Evolutionary conservation across 108 stramenopile genomes (phyloP).

Genomic region (Bacterosira constricta): DNA sequence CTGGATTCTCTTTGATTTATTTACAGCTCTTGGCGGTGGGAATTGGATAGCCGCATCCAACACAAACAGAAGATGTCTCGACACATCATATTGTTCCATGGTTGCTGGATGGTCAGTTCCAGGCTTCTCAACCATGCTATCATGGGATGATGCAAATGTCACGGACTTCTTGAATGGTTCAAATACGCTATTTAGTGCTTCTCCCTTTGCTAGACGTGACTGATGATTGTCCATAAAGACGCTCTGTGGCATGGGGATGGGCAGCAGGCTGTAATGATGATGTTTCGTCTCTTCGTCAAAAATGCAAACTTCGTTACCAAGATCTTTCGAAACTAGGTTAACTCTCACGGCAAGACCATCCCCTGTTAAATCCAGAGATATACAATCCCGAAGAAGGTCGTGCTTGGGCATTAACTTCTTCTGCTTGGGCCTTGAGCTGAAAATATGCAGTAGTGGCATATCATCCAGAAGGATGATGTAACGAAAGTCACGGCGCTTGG

Average conservation of each 20-base stretch:
- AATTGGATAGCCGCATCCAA: slow-evolving; percentile 35
- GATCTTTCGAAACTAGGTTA: slow-evolving; percentile 27
- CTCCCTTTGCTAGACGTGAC: slow-evolving; percentile 34
- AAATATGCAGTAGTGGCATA: slow-evolving; percentile 30
- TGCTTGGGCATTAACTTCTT: slow-evolving; percentile 13
- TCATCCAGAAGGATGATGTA: slow-evolving; percentile 42
- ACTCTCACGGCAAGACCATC: slow-evolving; percentile 22
- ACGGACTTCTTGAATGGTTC: background rate
- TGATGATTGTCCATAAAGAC: slow-evolving; percentile 31
- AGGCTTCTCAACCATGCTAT: background rate
- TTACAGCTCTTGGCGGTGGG: background rate
- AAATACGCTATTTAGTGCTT: slow-evolving; percentile 16
- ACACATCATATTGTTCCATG: slow-evolving; percentile 39
- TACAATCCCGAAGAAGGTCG: slow-evolving; percentile 14
- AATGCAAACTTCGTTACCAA: slow-evolving; percentile 32
- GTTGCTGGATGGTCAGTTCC: background rate
- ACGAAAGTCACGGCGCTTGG: slow-evolving; percentile 38
- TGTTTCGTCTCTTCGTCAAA: slow-evolving; percentile 11
- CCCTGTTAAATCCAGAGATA: slow-evolving; percentile 21
- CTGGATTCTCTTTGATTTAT: background rate
- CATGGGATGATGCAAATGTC: background rate
- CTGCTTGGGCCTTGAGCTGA: slow-evolving; percentile 22
- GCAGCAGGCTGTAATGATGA: slow-evolving; percentile 20
- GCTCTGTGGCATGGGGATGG: slow-evolving; percentile 22
- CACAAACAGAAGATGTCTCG: slow-evolving; percentile 40